A percentile compares a stretch with the other conserved stretches of the same genome.
These are phyloP conservation scores for Candida broadrunensis DNA, from an alignment of 805 yeast genomes.

Conservation along the genomic window DNA sequence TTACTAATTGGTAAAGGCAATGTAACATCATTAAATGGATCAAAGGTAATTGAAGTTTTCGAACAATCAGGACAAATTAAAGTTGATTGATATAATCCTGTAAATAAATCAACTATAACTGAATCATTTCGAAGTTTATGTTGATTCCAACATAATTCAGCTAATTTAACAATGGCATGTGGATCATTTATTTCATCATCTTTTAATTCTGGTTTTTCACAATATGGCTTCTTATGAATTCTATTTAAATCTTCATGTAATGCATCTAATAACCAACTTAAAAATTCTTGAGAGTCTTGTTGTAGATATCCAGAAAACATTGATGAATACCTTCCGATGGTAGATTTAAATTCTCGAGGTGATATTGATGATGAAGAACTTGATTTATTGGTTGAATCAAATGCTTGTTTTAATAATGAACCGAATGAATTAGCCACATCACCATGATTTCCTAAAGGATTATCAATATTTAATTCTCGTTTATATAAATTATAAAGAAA, in stretches of 20 bases:
- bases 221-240: constrained; percentile 75
- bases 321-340: constrained; percentile 74
- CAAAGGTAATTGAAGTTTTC: constrained; percentile 83
- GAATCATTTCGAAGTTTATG: constrained; percentile 84
- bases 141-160: constrained; percentile 74
- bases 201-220: constrained; percentile 80
- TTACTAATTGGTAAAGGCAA: constrained; percentile 80
- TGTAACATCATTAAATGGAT: constrained; percentile 88
- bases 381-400: constrained; percentile 21
- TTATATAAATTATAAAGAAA: constrained; percentile 61
- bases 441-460: constrained; percentile 87
- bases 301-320: constrained; percentile 81
- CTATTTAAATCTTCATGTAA: constrained; percentile 91
- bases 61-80: constrained; percentile 82
- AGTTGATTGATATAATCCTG: constrained; percentile 89
- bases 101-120: constrained; percentile 77
- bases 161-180: constrained; percentile 56
- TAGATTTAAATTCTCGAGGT: constrained; percentile 75
- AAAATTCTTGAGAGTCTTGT: constrained; percentile 92
- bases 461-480: constrained; percentile 65
- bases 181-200: constrained; percentile 58
- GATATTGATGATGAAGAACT: constrained; percentile 38
- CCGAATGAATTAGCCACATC: constrained; percentile 78
- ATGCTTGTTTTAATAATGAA: constrained; percentile 57
- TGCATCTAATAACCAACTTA: constrained; percentile 84